Evolutionary conservation across 768 basidiomycete species (phyloP).

Genomic region (Lentinula raphanica): DNA sequence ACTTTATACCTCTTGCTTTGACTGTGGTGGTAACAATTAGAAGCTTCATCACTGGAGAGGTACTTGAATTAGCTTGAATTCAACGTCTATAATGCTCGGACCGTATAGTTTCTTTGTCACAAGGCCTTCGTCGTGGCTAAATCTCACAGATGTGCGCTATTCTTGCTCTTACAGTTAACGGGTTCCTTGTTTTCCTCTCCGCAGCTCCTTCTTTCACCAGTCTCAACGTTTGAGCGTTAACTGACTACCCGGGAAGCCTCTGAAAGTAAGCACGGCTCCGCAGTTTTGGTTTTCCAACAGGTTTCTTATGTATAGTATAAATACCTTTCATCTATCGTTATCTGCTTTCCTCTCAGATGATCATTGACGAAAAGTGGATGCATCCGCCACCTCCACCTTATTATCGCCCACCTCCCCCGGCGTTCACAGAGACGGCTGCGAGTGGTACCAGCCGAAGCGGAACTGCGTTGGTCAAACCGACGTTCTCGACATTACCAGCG

Average conservation of each 20-base stretch:
- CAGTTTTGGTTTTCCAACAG: not conserved
- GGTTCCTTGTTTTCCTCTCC: not conserved
- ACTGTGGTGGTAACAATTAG: not conserved
- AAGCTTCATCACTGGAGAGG: no score
- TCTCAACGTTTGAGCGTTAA: not conserved
- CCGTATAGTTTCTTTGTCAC: no score
- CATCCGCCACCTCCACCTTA: slow-evolving; percentile 7
- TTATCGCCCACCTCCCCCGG: not conserved
- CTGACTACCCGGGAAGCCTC: not conserved
- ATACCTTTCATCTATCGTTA: not conserved
- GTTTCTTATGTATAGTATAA: not conserved
- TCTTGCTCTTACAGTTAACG: not conserved
- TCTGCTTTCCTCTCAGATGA: slow-evolving; percentile 3
- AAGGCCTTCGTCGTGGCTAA: not conserved
- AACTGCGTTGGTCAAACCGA: not conserved
- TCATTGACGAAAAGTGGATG: slow-evolving; percentile 10
- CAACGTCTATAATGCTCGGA: no score
- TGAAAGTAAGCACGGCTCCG: not conserved
- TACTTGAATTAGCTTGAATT: no score
- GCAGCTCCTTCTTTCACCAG: not conserved
- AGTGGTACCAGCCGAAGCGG: not conserved
- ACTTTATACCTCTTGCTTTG: not conserved
- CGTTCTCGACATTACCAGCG: slow-evolving; percentile 39
- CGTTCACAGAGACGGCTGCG: not conserved
- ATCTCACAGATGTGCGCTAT: not conserved